A percentile compares a stretch with the other conserved stretches of the same genome.
phyloP scores from a whole-genome alignment of 306 rosid genomes.

The Cicer yamashitae region DNA sequence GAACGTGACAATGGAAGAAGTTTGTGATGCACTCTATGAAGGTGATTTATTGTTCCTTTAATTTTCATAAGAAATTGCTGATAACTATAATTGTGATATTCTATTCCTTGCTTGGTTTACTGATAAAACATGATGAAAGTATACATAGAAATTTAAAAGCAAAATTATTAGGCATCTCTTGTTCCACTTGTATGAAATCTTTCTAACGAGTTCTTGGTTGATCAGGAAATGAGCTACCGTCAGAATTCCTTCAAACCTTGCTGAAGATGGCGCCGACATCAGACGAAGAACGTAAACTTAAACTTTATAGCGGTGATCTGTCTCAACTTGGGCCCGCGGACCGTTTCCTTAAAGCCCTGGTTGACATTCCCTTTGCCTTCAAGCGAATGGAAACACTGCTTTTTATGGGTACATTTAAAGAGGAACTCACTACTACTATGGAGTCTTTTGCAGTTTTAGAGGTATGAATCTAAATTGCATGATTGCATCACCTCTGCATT shows the following conservation, averaged over 20 bases:
- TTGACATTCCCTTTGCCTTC: conserved; percentile 82
- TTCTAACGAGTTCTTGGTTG: conserved; percentile 45
- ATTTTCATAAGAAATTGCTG: conserved; percentile 17
- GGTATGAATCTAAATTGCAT: conserved; percentile 54
- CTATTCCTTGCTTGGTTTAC: conserved; percentile 20
- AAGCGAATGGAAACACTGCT: conserved; percentile 84
- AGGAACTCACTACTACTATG: conserved; percentile 65
- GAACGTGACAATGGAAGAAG: conserved; percentile 90
- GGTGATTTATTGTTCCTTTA: conserved; percentile 58
- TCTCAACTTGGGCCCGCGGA: conserved; percentile 94
- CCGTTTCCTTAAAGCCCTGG: conserved; percentile 75
- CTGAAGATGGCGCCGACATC: conserved; percentile 94
- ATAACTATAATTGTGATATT: conserved; percentile 23
- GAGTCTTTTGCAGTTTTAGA: conserved; percentile 81
- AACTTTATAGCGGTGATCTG: conserved; percentile 71
- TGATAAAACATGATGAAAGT: conserved; percentile 16
- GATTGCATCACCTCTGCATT: conserved; percentile 24
- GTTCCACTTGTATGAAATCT: conserved; percentile 36
- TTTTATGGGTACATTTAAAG: conserved; percentile 78
- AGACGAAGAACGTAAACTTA: conserved; percentile 94
- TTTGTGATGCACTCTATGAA: conserved; percentile 82
- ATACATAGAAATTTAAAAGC: conserved; percentile 16
- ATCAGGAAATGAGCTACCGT: conserved; percentile 89
- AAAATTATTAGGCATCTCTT: conserved; percentile 25
- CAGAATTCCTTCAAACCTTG: conserved; percentile 78